Evolutionary conservation across 2,329 filamentous ascomycete species (phyloP).

Genomic region (Diaporthe eres): DNA sequence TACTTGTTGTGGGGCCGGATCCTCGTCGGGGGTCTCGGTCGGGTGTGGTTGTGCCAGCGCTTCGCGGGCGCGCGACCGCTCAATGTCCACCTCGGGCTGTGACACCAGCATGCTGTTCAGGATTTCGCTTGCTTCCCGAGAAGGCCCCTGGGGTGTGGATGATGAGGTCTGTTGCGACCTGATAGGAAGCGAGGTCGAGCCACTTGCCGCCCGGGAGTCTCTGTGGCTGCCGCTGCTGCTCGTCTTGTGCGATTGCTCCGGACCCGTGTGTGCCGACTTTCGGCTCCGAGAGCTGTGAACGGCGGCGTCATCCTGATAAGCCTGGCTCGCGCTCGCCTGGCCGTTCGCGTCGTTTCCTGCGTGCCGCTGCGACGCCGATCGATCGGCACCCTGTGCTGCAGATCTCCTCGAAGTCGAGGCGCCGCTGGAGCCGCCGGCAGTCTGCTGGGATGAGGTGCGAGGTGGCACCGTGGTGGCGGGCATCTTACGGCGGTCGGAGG

Average conservation of each 20-base stretch:
- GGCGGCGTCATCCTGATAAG: slow-evolving; percentile 52
- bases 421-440: slow-evolving; percentile 51
- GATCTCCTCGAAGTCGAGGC: slow-evolving; percentile 60
- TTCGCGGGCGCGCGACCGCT: slow-evolving; percentile 78
- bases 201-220: slow-evolving; percentile 51
- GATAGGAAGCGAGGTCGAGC: slow-evolving; percentile 59
- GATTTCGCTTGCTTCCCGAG: slow-evolving; percentile 83
- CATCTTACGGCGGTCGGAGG: slow-evolving; percentile 69
- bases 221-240: slow-evolving; percentile 55
- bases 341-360: slow-evolving; percentile 51
- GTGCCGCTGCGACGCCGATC: slow-evolving; percentile 35
- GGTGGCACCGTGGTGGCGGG: slow-evolving; percentile 83
- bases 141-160: slow-evolving; percentile 70
- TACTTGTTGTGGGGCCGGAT: slow-evolving; percentile 61
- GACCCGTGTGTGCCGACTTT: slow-evolving; percentile 53
- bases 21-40: slow-evolving; percentile 57
- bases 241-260: slow-evolving; percentile 58
- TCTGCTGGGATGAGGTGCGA: slow-evolving; percentile 80
- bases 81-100: slow-evolving; percentile 80
- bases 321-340: slow-evolving; percentile 51
- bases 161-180: slow-evolving; percentile 61
- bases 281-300: slow-evolving; percentile 56
- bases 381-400: slow-evolving; percentile 46
- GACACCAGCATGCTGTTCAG: slow-evolving; percentile 83
- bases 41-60: slow-evolving; percentile 68